Evolutionary conservation across 73 alveolate genomes (phyloP), one percentile per base, ranked within the genome.

Genomic region (Halteria grandinella): DNA sequence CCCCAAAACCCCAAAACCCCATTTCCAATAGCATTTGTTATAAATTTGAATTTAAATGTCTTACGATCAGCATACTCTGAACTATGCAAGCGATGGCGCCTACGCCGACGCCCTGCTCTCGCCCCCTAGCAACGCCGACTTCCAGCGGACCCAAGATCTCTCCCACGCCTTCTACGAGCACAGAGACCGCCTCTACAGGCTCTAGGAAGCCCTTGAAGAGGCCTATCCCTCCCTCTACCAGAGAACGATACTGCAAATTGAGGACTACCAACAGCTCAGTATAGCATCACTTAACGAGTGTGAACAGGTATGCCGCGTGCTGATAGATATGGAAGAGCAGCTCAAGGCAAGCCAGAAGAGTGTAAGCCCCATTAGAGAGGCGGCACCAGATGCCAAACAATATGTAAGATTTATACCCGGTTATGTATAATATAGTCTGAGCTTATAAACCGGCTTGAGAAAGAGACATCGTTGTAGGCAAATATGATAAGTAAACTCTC

Each of bases 1-100:
- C n/a, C n/a, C 59, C 59, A 57, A 57, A 32, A 53, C 69, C 69
- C 69, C 69, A 53, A 53, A 53, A 53, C 69, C 69, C 69, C 69
- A 53, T 53, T 4, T 11, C 5, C 8, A 11, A 7, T 11, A 7
- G 29, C n/a, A n/a, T n/a, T n/a, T n/a, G n/a, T n/a, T 53, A 53
- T 18, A 20, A 11, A 25, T 39, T 39, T 39, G 15, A 39, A 39
- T 39, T 53, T 25, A 53, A 17, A 25, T 53, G n/a, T n/a, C n/a
- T n/a, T n/a, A n/a, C n/a, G n/a, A n/a, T n/a, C n/a, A n/a, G n/a
- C n/a, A n/a, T n/a, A n/a, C n/a, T n/a, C n/a, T n/a, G n/a, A n/a
- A n/a, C n/a, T n/a, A n/a, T n/a, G n/a, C n/a, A n/a, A n/a, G n/a
- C n/a, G n/a, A n/a, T n/a, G n/a, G n/a, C n/a, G n/a, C n/a, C n/a